Evolutionary conservation across 352 stramenopile genomes (phyloP).

Genomic region (Phytopythium chamaehyphon): DNA sequence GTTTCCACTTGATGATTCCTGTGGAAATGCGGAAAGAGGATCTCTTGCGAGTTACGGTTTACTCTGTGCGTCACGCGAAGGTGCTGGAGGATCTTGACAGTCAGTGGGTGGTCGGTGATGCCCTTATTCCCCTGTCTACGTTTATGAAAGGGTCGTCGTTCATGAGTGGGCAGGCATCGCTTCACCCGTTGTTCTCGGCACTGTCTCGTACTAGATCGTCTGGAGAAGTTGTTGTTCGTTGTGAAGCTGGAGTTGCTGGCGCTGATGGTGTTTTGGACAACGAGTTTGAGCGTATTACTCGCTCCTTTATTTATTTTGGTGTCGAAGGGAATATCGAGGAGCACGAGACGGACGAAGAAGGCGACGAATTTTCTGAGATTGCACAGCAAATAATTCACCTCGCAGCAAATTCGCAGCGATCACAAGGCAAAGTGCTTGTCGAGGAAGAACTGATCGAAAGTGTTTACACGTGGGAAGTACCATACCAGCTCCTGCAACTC

Average conservation of each 20-base stretch:
- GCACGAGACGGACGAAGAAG: constrained; percentile 1
- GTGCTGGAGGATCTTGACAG: constrained; percentile 56
- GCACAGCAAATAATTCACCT: constrained; percentile 41
- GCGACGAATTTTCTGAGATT: constrained; percentile 25
- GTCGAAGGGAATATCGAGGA: constrained; percentile 18
- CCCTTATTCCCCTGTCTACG: constrained; percentile 42
- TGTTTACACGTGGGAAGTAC: constrained; percentile 86
- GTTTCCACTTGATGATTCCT: constrained; percentile 72
- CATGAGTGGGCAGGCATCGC: constrained; percentile 24
- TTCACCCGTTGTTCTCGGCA: constrained; percentile 63
- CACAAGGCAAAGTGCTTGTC: constrained; percentile 62
- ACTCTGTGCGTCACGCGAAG: constrained; percentile 54
- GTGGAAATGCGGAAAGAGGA: constrained; percentile 52
- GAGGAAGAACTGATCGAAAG: constrained; percentile 87
- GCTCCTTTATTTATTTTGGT: constrained; percentile 74
- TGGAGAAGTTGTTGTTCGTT: constrained; percentile 75
- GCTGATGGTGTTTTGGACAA: constrained; percentile 15
- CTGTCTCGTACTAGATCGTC: constrained; percentile 56
- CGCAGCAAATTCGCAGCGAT: constrained; percentile 28
- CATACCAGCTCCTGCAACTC: constrained; percentile 79
- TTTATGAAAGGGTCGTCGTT: constrained; percentile 32
- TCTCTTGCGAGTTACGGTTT: constrained; percentile 62
- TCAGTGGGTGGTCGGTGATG: constrained; percentile 73
- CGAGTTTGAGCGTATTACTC: constrained; percentile 56
- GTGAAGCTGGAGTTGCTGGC: constrained; percentile 55